A percentile compares a stretch with the other conserved stretches of the same genome.
phyloP scores from a whole-genome alignment of 2,329 filamentous ascomycete species.

The Stachybotrys chartarum region DNA sequence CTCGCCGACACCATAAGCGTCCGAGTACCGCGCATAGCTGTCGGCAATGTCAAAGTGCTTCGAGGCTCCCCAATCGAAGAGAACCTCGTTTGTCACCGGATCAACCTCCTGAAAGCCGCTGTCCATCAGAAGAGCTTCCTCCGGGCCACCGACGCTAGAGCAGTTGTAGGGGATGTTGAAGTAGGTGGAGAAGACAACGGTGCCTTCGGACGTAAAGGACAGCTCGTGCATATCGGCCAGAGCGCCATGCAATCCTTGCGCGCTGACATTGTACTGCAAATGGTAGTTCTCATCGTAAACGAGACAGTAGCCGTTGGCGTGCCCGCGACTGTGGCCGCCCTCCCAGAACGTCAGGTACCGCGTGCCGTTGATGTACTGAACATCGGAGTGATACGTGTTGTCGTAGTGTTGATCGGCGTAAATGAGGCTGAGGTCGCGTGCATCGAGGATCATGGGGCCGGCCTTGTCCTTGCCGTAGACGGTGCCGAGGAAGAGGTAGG shows the following conservation, averaged over 20 bases:
- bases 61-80: conserved; percentile 29
- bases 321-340: conserved; percentile 14
- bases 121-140: conserved; percentile 22
- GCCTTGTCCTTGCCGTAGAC: conserved; percentile 13
- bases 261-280: conserved; percentile 28
- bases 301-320: conserved; percentile 21
- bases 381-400: conserved; percentile 15
- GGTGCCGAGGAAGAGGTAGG: conserved; percentile 24
- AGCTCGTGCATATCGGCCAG: conserved; percentile 35
- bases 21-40: conserved; percentile 17
- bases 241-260: conserved; percentile 23
- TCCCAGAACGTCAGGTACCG: conserved; percentile 29
- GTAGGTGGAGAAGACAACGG: conserved; percentile 35
- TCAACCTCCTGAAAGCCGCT: conserved; percentile 32
- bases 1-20: conserved; percentile 18
- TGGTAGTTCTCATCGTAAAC: conserved; percentile 27
- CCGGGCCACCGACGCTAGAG: conserved; percentile 20
- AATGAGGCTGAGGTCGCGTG: conserved; percentile 26
- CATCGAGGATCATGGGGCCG: conserved; percentile 26
- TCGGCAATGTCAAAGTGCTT: conserved; percentile 20
- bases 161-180: conserved; percentile 23
- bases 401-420: conserved; percentile 27
- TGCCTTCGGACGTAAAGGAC: conserved; percentile 30
- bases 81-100: conserved; percentile 23
- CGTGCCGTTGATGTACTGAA: conserved; percentile 21